Evolutionary conservation across 2,329 filamentous ascomycete genomes (phyloP).

Genomic region (Xylaria sp.): DNA sequence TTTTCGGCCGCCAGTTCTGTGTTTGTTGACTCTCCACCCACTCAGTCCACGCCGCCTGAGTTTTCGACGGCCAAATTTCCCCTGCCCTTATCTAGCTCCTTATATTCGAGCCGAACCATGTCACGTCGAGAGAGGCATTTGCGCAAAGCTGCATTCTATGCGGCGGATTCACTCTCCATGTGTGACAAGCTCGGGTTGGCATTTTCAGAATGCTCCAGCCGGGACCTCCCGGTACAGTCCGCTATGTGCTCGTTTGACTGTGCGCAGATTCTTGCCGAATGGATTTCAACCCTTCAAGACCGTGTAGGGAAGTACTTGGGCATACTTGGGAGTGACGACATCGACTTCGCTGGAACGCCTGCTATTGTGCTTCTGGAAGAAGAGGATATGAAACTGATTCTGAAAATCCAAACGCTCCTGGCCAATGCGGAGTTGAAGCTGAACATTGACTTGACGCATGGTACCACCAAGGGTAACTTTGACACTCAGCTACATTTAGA

Average conservation of each 20-base stretch:
- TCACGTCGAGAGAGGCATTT: conserved; percentile 80
- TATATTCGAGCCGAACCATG: conserved; percentile 40
- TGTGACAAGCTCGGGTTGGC: conserved; percentile 80
- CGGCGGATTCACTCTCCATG: conserved; percentile 84
- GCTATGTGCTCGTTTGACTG: conserved; percentile 93
- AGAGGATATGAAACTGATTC: conserved; percentile 79
- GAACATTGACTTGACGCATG: conserved; percentile 47
- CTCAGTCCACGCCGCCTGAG: conserved; percentile 47
- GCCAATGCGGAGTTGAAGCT: conserved; percentile 74
- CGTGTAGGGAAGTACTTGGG: conserved; percentile 86
- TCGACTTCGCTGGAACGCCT: conserved; percentile 74
- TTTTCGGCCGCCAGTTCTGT: conserved; percentile 42
- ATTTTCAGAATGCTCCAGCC: conserved; percentile 75
- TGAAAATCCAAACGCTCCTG: conserved; percentile 76
- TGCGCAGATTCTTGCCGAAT: conserved; percentile 88
- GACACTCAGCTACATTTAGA: conserved; percentile 52
- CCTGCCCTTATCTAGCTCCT: conserved; percentile 24
- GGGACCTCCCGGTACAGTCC: conserved; percentile 83
- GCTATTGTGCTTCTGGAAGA: conserved; percentile 87
- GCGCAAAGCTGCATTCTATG: conserved; percentile 91
- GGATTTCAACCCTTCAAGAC: conserved; percentile 89
- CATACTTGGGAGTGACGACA: conserved; percentile 74
- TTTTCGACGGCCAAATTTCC: conserved; percentile 38
- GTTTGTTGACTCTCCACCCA: conserved; percentile 48
- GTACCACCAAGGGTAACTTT: conserved; percentile 45